These are phyloP conservation scores for Sporothrix variecibatus DNA, from an alignment of 2,329 filamentous ascomycete species.

Conservation along the genomic window DNA sequence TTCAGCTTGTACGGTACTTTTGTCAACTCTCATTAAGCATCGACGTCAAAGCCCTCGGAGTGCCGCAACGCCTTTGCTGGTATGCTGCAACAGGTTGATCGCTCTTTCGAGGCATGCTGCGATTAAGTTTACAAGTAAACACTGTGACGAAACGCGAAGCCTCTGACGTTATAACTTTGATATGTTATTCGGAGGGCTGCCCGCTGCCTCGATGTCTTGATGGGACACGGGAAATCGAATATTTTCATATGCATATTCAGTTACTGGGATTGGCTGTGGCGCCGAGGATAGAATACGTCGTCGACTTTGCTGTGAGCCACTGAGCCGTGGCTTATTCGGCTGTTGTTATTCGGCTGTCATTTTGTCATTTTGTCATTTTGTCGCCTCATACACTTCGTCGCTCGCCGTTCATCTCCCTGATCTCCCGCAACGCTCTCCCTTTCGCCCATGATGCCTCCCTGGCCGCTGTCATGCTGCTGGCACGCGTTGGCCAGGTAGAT, in stretches of 20 bases:
- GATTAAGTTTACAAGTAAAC: background rate
- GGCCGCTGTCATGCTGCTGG: slow-evolving; percentile 10
- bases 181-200: background rate
- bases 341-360: background rate
- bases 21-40: background rate
- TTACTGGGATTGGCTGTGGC: background rate
- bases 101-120: background rate
- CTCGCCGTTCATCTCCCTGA: slow-evolving; percentile 1
- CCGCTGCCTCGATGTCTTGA: background rate
- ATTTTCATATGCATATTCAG: background rate
- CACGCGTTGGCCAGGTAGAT: slow-evolving; percentile 11
- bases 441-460: slow-evolving; percentile 5
- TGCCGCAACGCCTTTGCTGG: background rate
- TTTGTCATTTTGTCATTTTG: background rate
- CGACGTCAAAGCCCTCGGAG: background rate
- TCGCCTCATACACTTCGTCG: background rate
- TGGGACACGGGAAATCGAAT: background rate
- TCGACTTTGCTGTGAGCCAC: background rate
- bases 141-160: background rate
- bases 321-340: background rate
- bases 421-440: background rate
- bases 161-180: background rate
- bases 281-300: background rate
- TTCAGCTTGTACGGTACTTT: background rate
- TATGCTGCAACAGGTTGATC: slow-evolving; percentile 3